Evolutionary conservation across 2,329 filamentous ascomycete genomes (phyloP), one percentile per base, ranked within the genome.

Genomic region (Trichocomaceae sp.): DNA sequence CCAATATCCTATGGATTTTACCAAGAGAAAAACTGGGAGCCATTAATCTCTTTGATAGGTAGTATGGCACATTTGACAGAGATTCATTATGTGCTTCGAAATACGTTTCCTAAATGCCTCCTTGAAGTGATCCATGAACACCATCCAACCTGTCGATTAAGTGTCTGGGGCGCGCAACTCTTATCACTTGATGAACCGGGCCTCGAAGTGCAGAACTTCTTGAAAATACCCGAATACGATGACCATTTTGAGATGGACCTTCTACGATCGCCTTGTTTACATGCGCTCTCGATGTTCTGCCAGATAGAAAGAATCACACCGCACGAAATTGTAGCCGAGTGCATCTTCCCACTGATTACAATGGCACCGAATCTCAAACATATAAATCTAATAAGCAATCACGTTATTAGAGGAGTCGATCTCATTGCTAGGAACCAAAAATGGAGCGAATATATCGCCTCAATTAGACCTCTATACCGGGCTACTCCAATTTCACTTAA

Each of bases 331-430:
- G 48, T 17, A 5, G 29, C 12, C 26, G 35, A 50, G 19, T 15
- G 26, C 17, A 22, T 50, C 15, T 50, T 50, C 13, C 48, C 35
- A 41, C 19, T 50, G 15, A 31, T 50, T 20, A 42, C 35, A 8
- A 50, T 50, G 48, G 35, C 48, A 8, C 48, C 48, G 19, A 50
- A 50, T 50, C 48, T 50, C 23, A 50, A 42, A 50, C 22, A 50
- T 26, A 50, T 50, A 20, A 20, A 50, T 41, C 10, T 50, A 50
- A 26, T 7, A 9, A 0, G 23, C 15, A n/a, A n/a, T n/a, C 31
- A 10, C 10, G 19, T 2, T 29, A 17, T n/a, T 33, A n/a, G 13
- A 7, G 8, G 15, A 23, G 23, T 41, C 8, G 20, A 41, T 3
- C 20, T 50, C 35, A 20, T 15, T 23, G 10, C 20, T 41, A 29